Percentiles rank a stretch among this genome's conserved stretches.
Conservation (phyloP, 1,284 basidiomycete genomes). For the Athelia sp. region DNA sequence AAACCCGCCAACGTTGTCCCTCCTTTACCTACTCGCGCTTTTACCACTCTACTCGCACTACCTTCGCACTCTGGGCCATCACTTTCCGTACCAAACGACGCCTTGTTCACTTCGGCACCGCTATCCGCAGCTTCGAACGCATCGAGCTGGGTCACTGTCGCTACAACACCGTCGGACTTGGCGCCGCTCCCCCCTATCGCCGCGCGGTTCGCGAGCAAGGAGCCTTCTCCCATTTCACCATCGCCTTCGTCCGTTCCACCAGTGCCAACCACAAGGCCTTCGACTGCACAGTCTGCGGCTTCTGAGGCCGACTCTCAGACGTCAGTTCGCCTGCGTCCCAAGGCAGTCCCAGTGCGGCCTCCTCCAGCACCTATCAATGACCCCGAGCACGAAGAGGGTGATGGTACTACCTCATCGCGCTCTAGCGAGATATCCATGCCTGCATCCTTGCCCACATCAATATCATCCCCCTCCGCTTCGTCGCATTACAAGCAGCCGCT, state of each 20-base stretch:
- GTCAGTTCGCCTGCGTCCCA: no score
- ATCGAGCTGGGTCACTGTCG: conserved; percentile 8
- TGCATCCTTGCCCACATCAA: neutral
- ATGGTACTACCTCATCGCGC: conserved; percentile 19
- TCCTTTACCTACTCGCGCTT: neutral
- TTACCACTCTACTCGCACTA: neutral
- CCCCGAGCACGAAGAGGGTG: no score
- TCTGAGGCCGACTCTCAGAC: neutral
- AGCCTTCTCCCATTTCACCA: conserved; percentile 5
- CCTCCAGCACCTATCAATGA: no score
- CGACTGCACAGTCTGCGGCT: conserved; percentile 1
- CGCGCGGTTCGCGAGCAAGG: conserved; percentile 43
- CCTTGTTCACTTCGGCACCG: no score
- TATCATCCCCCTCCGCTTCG: conserved; percentile 1
- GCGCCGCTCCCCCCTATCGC: conserved; percentile 43
- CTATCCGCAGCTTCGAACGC: no score
- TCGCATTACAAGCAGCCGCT: neutral
- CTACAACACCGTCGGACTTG: conserved; percentile 30
- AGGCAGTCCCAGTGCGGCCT: no score
- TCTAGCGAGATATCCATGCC: conserved; percentile 25
- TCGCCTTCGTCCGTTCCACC: conserved; percentile 2
- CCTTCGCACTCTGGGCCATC: neutral
- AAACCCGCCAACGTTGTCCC: neutral
- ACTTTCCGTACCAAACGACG: neutral
- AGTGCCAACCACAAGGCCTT: conserved; percentile 1